Base-by-base conservation (phyloP, 805 yeast genomes). In the Candida ponderosae region DNA sequence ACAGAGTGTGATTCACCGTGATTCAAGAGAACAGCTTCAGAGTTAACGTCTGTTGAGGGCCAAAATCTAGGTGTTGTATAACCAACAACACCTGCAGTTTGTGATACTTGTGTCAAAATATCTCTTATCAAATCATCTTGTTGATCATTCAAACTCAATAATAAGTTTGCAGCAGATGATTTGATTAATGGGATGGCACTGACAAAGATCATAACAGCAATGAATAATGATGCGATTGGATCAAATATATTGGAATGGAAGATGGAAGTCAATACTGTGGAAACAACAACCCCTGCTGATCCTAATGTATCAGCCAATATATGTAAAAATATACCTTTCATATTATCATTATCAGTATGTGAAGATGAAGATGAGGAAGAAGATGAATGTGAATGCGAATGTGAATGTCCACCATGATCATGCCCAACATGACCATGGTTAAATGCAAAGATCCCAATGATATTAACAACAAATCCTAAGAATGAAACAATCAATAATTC, bases 281-380 rank as follows among this genome's bases (percentile, higher is more conserved):
- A 88, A 1, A 87, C 59, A n/a, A 93, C 89, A 15, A 94, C 99
- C 6, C 97, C 97, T 0, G 89, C 95, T 0, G 97, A 90, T 0
- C 99, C 99, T 30, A 93, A 64, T 0, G 97, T 89, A 51, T 93
- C 99, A 0, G 99, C 99, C 32, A 93, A 56, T 23, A 93, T 84
- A 50, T 93, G 99, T 32, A 93, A 64, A 51, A 93, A 93, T 5
- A 93, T 86, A 13, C 99, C 99, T 40, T 81, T 79, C 94, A 90
- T 84, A 56, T 90, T 90, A 31, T 74, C 80, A 47, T 76, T 72
- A n/a, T 54, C 54, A 33, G 46, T 41, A 14, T 53, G 43, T 18
- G 37, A 40, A 35, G 49, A 54, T 5, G 42, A 41, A 38, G 60
- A 64, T 2, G 45, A 38, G 40, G 65, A 63, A 1, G 48, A 39